Percentiles rank a stretch among this genome's conserved stretches.
These are phyloP conservation scores for Leccinum obscurum DNA, from an alignment of 768 basidiomycete species.

Conservation along the genomic window DNA sequence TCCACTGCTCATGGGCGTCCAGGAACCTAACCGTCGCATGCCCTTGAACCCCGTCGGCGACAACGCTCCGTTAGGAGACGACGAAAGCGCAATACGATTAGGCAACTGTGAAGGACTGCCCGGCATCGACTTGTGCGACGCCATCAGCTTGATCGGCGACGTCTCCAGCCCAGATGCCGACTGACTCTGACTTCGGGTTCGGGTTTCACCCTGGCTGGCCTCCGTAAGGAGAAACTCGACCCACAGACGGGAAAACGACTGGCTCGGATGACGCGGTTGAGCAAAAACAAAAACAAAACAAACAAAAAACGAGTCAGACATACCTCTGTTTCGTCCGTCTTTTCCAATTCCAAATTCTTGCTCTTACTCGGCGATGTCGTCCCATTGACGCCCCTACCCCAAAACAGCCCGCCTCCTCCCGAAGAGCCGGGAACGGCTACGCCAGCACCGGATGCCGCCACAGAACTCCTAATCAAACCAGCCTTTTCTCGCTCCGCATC, in stretches of 20 bases:
- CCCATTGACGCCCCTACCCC: constrained; percentile 26
- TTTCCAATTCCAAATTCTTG: constrained; percentile 61
- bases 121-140: constrained; percentile 40
- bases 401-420: constrained; percentile 23
- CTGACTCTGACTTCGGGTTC: constrained; percentile 9
- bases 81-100: constrained; percentile 10
- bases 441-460: constrained; percentile 53
- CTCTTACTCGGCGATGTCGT: constrained; percentile 31
- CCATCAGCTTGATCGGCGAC: constrained; percentile 20
- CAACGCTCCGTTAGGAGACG: constrained; percentile 6
- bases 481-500: constrained; percentile 91
- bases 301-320: not conserved
- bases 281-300: not conserved
- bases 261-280: constrained; percentile 2
- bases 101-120: constrained; percentile 33
- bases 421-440: constrained; percentile 22
- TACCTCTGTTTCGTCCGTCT: constrained; percentile 85
- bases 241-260: constrained; percentile 98
- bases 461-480: constrained; percentile 42
- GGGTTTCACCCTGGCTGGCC: constrained; percentile 47
- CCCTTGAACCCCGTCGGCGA: constrained; percentile 31
- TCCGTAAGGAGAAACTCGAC: constrained; percentile 98
- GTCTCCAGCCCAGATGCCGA: constrained; percentile 18
- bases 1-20: constrained; percentile 30
- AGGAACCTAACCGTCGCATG: constrained; percentile 40